Evolutionary conservation across 768 basidiomycete species (phyloP).

Genomic region (Strobilomyces echinocephalus): DNA sequence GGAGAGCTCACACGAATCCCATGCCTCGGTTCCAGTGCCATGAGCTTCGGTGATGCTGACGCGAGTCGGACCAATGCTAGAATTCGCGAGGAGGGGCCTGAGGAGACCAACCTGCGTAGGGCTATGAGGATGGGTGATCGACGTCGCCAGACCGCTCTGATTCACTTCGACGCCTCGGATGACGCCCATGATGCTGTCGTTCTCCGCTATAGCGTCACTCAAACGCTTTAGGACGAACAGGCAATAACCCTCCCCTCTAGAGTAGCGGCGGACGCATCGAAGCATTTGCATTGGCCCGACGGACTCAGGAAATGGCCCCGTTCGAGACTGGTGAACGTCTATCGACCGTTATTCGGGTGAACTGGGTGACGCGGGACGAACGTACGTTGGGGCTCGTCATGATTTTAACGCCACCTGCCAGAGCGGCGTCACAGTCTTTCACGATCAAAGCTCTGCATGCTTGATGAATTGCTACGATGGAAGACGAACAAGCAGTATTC

Average conservation of each 20-base stretch:
- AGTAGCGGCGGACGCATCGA: constrained; percentile 69
- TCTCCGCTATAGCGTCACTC: constrained; percentile 57
- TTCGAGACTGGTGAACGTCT: no score
- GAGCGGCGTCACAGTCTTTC: neutral
- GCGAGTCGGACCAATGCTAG: constrained; percentile 34
- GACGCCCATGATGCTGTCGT: constrained; percentile 50
- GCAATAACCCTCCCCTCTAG: constrained; percentile 65
- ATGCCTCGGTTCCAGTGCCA: no score
- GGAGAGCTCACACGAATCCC: no score
- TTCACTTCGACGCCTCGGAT: no score
- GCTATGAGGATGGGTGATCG: neutral
- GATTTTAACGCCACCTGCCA: constrained; percentile 73
- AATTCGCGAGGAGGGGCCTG: constrained; percentile 27
- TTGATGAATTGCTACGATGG: constrained; percentile 41
- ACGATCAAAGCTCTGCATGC: no score
- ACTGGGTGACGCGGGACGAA: no score
- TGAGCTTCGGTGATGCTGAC: constrained; percentile 61
- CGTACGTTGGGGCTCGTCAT: constrained; percentile 44
- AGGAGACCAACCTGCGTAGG: constrained; percentile 60
- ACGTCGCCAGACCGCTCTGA: no score
- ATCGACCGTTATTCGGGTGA: no score
- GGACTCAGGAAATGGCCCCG: no score
- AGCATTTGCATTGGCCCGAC: constrained; percentile 57
- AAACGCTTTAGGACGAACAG: constrained; percentile 71
- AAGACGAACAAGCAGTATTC: constrained; percentile 75